Evolutionary conservation across 83 land plant species (phyloP).

Genomic region (Thuja plicata): DNA sequence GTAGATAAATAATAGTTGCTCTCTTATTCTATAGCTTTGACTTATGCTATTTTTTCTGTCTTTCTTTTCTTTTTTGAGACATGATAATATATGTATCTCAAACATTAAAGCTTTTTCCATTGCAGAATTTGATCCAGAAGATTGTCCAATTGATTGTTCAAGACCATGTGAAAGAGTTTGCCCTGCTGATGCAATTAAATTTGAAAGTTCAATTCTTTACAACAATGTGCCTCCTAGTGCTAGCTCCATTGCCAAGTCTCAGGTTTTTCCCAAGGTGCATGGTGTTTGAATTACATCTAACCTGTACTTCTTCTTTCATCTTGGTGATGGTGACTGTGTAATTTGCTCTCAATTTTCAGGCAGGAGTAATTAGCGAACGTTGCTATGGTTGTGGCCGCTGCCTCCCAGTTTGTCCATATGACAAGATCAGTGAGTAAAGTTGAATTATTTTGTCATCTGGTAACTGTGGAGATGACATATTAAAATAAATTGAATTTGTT

Average conservation of each 20-base stretch:
- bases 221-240: neutral
- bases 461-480: neutral
- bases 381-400: slow-evolving; percentile 99
- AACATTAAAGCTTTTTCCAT: slow-evolving; percentile 1
- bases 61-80: neutral
- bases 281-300: neutral
- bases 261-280: slow-evolving; percentile 5
- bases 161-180: slow-evolving; percentile 88
- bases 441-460: neutral
- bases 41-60: neutral
- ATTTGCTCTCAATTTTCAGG: slow-evolving; percentile 32
- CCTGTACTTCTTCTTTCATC: neutral
- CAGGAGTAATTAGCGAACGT: slow-evolving; percentile 85
- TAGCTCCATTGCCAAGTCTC: slow-evolving; percentile 2
- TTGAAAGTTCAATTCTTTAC: slow-evolving; percentile 15
- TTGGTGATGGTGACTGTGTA: neutral
- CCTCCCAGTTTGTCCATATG: slow-evolving; percentile 82
- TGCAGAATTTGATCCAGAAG: slow-evolving; percentile 78
- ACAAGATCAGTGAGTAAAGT: slow-evolving; percentile 62
- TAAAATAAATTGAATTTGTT: neutral
- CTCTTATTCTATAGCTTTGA: neutral
- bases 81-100: neutral
- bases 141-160: slow-evolving; percentile 77
- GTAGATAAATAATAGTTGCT: neutral
- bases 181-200: slow-evolving; percentile 85